phyloP scores from a whole-genome alignment of 192 early-diverging fungal species.

The Backusella parvicylindrica region DNA sequence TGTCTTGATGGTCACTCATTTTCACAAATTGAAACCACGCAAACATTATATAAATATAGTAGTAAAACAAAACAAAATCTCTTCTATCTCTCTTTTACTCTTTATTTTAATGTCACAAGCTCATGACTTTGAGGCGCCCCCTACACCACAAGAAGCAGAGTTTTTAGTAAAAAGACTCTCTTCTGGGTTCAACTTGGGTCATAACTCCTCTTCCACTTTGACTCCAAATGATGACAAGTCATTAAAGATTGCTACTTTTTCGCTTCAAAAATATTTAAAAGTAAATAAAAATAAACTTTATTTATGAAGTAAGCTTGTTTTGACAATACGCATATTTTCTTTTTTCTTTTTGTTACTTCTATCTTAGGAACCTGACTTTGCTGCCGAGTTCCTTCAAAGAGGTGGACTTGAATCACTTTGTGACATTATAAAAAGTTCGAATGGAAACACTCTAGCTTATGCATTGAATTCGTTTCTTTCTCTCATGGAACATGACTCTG shows the following conservation, averaged over 20 bases:
- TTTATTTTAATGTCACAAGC: neutral
- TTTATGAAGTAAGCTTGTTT: no score
- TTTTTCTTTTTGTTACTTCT: no score
- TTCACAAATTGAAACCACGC: neutral
- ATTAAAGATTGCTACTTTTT: slow-evolving; percentile 58
- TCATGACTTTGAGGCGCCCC: slow-evolving; percentile 15
- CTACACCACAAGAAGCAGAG: slow-evolving; percentile 23
- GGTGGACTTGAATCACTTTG: slow-evolving; percentile 57
- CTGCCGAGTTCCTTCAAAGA: slow-evolving; percentile 53
- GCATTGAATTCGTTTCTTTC: slow-evolving; percentile 59
- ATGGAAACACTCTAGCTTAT: slow-evolving; percentile 69
- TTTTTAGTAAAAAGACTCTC: slow-evolving; percentile 26
- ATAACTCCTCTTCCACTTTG: neutral
- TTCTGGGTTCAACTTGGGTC: neutral
- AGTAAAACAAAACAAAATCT: neutral
- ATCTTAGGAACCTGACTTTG: slow-evolving; percentile 61
- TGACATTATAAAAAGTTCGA: slow-evolving; percentile 50
- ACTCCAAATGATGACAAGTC: slow-evolving; percentile 45
- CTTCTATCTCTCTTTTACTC: neutral
- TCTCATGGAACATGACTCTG: slow-evolving; percentile 65
- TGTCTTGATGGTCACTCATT: neutral
- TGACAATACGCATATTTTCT: neutral
- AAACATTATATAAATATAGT: neutral
- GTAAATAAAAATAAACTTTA: slow-evolving; percentile 20
- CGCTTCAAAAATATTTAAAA: slow-evolving; percentile 61